Base-by-base conservation (phyloP, 1,284 basidiomycete species). In the Ceratobasidium sp. region DNA sequence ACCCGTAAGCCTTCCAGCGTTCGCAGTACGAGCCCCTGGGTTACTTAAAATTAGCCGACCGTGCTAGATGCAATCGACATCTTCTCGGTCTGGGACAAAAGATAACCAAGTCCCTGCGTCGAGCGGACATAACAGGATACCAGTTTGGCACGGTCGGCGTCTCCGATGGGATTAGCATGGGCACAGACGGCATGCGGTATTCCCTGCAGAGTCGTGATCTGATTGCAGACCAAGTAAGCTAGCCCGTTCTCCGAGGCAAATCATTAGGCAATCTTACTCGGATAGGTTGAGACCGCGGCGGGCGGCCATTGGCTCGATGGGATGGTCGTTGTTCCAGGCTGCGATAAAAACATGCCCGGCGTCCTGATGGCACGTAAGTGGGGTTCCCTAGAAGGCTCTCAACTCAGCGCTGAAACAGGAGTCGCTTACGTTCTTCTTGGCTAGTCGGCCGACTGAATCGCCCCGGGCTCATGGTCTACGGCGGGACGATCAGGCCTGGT, bases 341-440 rank as follows among this genome's bases (percentile, higher is more conserved):
- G 96, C 81, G 96, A 98, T 85, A 98, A 98, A 84, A 98, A 98
- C 83, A 98, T 98, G 95, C 96, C 96, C 11, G 96, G 96, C 74
- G 94, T 95, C 49, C 84, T 97, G 78, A 98, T 97, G 85, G 95
- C 94, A 74, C 88, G 94, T 95, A 79, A 84, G 93, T 89, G 22
- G 41, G 37, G 34, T 14, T 37, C 24, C 34, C 56, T 39, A 59
- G 56, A 59, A 46, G 31, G 46, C 49, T 29, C 3, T 41, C 43
- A 43, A 48, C 34, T 22, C 56, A 59, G 22, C n/a, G 29, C 63
- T 34, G 48, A 48, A 27, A 68, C 65, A 63, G 29, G 37, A 49
- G 41, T 59, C 59, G 24, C 66, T 74, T 59, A 78, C 48, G 37
- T 43, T 68, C 54, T 65, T 81, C 2, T 82, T 81, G 0, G 81